Evolutionary conservation across 805 yeast species (phyloP).

Genomic region (Cyberlindnera maclurae): DNA sequence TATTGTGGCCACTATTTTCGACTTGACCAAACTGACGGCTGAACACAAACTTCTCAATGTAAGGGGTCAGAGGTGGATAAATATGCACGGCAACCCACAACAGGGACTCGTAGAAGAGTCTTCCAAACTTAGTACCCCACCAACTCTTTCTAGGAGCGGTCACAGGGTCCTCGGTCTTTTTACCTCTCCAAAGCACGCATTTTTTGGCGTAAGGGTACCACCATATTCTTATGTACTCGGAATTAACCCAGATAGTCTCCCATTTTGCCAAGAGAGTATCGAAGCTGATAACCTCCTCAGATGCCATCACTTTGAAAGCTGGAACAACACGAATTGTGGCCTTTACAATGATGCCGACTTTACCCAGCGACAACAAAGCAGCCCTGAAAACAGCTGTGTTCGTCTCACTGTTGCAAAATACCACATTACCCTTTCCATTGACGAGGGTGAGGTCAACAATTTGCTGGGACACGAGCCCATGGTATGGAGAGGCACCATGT

Average conservation of each 20-base stretch:
- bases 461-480: constrained; percentile 85
- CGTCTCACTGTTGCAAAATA: constrained; percentile 43
- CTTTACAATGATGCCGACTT: constrained; percentile 81
- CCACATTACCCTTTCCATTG: constrained; percentile 66
- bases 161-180: constrained; percentile 58
- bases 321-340: constrained; percentile 86
- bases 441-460: constrained; percentile 71
- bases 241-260: constrained; percentile 77
- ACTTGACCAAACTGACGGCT: constrained; percentile 73
- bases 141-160: constrained; percentile 66
- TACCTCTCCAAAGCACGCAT: constrained; percentile 88
- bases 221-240: constrained; percentile 93
- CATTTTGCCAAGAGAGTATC: constrained; percentile 64
- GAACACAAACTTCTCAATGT: constrained; percentile 79
- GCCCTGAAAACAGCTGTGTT: constrained; percentile 72
- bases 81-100: constrained; percentile 74
- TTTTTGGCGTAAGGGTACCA: constrained; percentile 93
- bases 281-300: constrained; percentile 76
- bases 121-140: constrained; percentile 78
- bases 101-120: constrained; percentile 71
- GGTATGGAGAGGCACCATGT: constrained; percentile 91
- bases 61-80: constrained; percentile 72
- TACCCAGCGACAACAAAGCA: constrained; percentile 79
- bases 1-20: constrained; percentile 55
- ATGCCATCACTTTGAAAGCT: constrained; percentile 68